Evolutionary conservation across 176 grass and related monocot genomes (phyloP).

Genomic region (Oryza glaberrima): DNA sequence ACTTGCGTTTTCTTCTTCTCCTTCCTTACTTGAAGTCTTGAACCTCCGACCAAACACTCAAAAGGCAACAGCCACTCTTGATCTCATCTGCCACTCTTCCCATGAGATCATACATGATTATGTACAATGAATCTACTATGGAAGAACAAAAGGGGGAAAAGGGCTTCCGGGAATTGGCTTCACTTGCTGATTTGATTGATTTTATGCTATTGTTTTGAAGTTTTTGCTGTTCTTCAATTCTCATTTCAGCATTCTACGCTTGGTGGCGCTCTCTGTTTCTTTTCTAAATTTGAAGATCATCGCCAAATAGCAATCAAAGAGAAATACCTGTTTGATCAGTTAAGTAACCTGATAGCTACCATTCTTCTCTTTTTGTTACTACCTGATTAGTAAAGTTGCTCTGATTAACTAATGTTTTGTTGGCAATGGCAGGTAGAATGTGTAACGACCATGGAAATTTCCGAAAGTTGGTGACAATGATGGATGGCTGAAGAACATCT

Average conservation of each 20-base stretch:
- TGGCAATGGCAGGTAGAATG: slow-evolving; percentile 27
- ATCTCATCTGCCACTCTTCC: not conserved
- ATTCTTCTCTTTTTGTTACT: not conserved
- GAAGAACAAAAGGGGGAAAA: not conserved
- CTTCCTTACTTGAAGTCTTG: slow-evolving; percentile 29
- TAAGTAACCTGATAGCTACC: slow-evolving; percentile 10
- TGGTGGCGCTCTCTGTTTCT: slow-evolving; percentile 97
- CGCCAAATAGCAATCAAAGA: not conserved
- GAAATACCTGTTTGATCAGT: slow-evolving; percentile 20
- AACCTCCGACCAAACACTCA: not conserved
- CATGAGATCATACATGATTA: not conserved
- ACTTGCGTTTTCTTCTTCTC: slow-evolving; percentile 56
- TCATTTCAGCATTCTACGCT: slow-evolving; percentile 81
- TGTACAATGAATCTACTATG: not conserved
- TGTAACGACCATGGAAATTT: not conserved
- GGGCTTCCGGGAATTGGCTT: not conserved
- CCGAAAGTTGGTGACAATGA: not conserved
- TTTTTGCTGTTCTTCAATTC: not conserved
- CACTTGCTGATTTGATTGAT: not conserved
- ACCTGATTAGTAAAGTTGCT: not conserved
- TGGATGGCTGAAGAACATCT: not conserved
- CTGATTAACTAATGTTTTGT: not conserved
- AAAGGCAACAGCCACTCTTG: not conserved
- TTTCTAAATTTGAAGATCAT: slow-evolving; percentile 43
- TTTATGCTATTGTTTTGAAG: not conserved